Base-by-base conservation (phyloP, 1,284 basidiomycete species). In the Moniliella sp. region DNA sequence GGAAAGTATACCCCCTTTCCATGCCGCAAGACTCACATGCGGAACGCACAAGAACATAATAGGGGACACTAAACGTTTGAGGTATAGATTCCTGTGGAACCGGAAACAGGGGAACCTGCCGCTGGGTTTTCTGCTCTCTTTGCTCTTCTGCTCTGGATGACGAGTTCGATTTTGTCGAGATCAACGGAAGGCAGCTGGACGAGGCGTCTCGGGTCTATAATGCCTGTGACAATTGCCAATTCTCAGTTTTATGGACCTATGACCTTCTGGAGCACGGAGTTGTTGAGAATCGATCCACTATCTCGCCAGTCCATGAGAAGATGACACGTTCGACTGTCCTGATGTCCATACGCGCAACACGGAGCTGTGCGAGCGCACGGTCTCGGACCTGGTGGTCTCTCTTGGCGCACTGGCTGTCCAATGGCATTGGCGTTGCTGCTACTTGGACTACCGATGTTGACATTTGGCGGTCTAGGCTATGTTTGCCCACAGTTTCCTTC, bases 51-150 rank as follows among this genome's bases (percentile, higher is more conserved):
- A 2, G 81, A 91, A 39, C 79, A 84, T 45, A 82, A 83, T 0
- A 82, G 77, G 21, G 88, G 91, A 0, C 84, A 82, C 4, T 97
- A 91, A 63, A 67, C 97, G 31, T 97, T 88, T 83, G 57, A 94
- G 28, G 86, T 86, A 4, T 91, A 88, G 13, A 83, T 94, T 1
- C 63, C 69, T n/a, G n/a, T 15, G 91, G 88, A 1, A 69, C 69
- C 28, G 91, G 91, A 15, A 99, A 99, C 64, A 84, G 82, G 3
- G 76, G 82, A 0, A 73, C 82, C 4, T 76, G 93, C 0, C 81
- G 91, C 56, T 84, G 86, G 0, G 86, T 83, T 43, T 81, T 86
- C 71, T 76, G 27, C 82, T 38, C 5, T 37, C 57, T 13, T 74
- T n/a, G n/a, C n/a, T n/a, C 75, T 13, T 76, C 78, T 37, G 78